A percentile compares a stretch with the other conserved stretches of the same genome.
phyloP scores from a whole-genome alignment of 2,329 filamentous ascomycete species.

The Xylariomycetidae sp. region DNA sequence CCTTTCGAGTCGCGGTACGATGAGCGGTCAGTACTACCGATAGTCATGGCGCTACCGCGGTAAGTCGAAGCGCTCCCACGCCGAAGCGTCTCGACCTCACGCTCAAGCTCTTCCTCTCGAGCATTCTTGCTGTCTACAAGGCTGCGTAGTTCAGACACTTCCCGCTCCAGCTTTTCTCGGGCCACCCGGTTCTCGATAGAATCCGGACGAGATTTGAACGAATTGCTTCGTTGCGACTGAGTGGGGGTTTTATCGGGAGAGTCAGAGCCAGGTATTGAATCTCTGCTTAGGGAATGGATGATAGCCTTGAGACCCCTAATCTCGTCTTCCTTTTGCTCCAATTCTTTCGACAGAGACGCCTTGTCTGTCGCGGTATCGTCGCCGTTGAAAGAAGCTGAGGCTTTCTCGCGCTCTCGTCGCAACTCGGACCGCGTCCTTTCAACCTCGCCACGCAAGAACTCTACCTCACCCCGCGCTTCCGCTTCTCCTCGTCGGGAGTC shows the following conservation, averaged over 20 bases:
- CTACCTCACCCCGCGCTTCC: slow-evolving; percentile 90
- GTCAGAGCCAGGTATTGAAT: slow-evolving; percentile 48
- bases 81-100: slow-evolving; percentile 67
- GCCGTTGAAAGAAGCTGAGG: slow-evolving; percentile 55
- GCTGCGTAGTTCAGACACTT: slow-evolving; percentile 72
- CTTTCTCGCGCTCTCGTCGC: slow-evolving; percentile 81
- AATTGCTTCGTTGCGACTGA: slow-evolving; percentile 28
- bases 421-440: slow-evolving; percentile 87
- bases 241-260: slow-evolving; percentile 29
- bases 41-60: slow-evolving; percentile 47
- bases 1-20: slow-evolving; percentile 63
- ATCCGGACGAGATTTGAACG: slow-evolving; percentile 40
- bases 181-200: slow-evolving; percentile 52
- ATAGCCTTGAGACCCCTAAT: slow-evolving; percentile 96
- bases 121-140: slow-evolving; percentile 67
- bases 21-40: slow-evolving; percentile 47
- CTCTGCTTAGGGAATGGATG: slow-evolving; percentile 88
- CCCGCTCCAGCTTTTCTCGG: slow-evolving; percentile 70
- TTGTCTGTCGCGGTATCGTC: slow-evolving; percentile 35
- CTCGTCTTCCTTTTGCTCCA: slow-evolving; percentile 95
- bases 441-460: slow-evolving; percentile 91
- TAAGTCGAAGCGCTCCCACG: slow-evolving; percentile 38
- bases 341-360: slow-evolving; percentile 59
- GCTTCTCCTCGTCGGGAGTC: slow-evolving; percentile 92
- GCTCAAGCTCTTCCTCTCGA: slow-evolving; percentile 81